Evolutionary conservation across 2,329 filamentous ascomycete species (phyloP).

Genomic region (Ceratocystis destructans): DNA sequence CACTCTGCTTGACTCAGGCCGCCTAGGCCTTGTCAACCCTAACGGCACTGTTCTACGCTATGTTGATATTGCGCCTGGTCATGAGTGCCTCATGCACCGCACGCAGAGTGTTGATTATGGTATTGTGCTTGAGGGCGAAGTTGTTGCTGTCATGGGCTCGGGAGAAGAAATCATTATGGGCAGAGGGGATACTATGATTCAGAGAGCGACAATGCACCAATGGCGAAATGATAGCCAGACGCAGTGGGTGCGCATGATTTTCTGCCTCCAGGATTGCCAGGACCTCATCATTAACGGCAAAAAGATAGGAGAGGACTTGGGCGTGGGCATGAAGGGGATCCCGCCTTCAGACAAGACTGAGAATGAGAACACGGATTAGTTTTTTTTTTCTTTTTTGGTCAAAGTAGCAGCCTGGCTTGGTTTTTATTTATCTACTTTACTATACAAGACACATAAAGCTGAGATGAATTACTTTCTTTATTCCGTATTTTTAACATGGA

Average conservation of each 20-base stretch:
- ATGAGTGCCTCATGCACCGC: conserved; percentile 34
- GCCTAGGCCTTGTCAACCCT: conserved; percentile 23
- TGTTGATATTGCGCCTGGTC: conserved; percentile 35
- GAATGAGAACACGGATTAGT: not conserved
- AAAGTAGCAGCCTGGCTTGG: not conserved
- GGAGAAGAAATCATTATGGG: conserved; percentile 34
- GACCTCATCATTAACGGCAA: conserved; percentile 9
- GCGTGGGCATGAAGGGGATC: conserved; percentile 11
- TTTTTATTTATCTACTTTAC: too few species aligned
- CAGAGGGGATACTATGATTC: conserved; percentile 41
- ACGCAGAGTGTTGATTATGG: conserved; percentile 42
- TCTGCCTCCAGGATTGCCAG: conserved; percentile 30
- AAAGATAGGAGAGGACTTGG: conserved; percentile 16
- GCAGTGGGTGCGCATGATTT: conserved; percentile 35
- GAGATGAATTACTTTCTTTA: too few species aligned
- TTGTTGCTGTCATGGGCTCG: conserved; percentile 40
- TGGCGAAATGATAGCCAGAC: conserved; percentile 37
- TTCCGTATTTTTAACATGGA: not conserved
- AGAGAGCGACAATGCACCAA: conserved; percentile 41
- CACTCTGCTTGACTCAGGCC: conserved; percentile 24
- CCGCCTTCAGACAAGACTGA: conserved; percentile 6
- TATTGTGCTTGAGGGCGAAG: conserved; percentile 39
- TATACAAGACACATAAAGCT: too few species aligned
- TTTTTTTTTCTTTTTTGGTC: not conserved
- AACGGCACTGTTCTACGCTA: conserved; percentile 34